Base-by-base conservation (phyloP, 768 basidiomycete species). In the Dentipellis sp. region DNA sequence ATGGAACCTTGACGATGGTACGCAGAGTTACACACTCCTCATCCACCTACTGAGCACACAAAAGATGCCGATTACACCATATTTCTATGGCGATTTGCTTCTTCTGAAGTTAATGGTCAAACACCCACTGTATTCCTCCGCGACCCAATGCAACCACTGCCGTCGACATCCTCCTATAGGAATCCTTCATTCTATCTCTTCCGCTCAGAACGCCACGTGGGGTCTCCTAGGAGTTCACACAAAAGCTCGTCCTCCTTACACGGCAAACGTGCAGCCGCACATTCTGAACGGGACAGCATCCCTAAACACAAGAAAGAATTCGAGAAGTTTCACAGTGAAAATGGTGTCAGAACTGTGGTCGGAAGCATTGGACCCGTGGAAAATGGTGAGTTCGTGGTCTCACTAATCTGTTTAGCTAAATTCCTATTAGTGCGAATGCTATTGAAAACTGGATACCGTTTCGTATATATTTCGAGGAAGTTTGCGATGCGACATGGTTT, bases 391-490 rank as follows among this genome's bases (percentile, higher is more conserved):
- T 19, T 29, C 6, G 6, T 29, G 29, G 29, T 6, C 29, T 29
- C 29, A 29, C 29, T 29, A 6, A 6, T 29, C 29, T 6, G 6
- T 52, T 29, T 1, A 19, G 29, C 36, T 37, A 8, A 19, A 8
- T 39, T 34, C 36, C 36, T 58, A 23, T 12, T 63, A 92, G 92
- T 94, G 1, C 83, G 89, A 17, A 99, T 97, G 94, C 79, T 97
- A 39, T 76, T 99, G 58, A 95, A 92, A 70, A 79, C 82, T 16
- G 94, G 97, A 16, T 88, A 98, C 69, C 78, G 92, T 12, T 85
- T 94, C 64, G 94, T 97, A 52, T 99, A 99, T 71, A 87, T 99
- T 57, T 97, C 94, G 11, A 81, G 97, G 55, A 86, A 88, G 66
- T 99, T 98, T 65, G 97, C 97, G 1, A 73, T 84, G 59, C 79